Conservation (phyloP, 495 filamentous ascomycete genomes). For the Sabuloglossum arenarium region DNA sequence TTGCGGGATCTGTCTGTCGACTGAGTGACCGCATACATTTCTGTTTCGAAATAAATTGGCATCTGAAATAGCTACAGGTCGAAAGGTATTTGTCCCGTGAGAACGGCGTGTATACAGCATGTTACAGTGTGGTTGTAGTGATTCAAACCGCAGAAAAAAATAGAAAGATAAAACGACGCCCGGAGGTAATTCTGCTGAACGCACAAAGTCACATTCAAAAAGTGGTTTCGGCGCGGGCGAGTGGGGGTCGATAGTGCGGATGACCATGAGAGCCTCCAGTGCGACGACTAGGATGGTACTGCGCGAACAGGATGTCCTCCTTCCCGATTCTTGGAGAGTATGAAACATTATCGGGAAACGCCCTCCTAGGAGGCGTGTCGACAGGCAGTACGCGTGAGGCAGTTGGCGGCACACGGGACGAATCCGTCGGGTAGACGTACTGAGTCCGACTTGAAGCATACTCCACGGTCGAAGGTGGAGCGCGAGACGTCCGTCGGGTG, state of each 20-base stretch:
- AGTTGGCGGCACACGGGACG: neutral
- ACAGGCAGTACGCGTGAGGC: neutral
- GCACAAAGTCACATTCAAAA: neutral
- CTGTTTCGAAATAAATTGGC: neutral
- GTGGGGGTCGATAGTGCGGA: neutral
- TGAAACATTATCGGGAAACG: neutral
- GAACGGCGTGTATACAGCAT: neutral
- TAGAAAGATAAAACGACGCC: neutral
- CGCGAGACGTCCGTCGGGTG: too few species aligned
- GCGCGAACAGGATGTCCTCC: neutral
- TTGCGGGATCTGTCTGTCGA: neutral
- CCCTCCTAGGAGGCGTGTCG: neutral
- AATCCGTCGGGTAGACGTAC: neutral
- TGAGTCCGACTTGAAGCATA: neutral
- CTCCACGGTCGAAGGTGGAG: neutral
- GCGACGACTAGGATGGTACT: neutral
- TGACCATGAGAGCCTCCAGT: neutral
- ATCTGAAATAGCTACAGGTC: conserved; percentile 1
- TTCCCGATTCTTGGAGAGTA: neutral
- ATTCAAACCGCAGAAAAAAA: neutral
- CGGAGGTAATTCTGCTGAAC: neutral
- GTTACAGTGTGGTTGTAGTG: neutral
- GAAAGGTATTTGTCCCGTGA: conserved; percentile 2
- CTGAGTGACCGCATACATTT: neutral
- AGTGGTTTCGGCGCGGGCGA: neutral